Conservation (phyloP, 352 stramenopile species). For the Phytophthora hybrid region DNA sequence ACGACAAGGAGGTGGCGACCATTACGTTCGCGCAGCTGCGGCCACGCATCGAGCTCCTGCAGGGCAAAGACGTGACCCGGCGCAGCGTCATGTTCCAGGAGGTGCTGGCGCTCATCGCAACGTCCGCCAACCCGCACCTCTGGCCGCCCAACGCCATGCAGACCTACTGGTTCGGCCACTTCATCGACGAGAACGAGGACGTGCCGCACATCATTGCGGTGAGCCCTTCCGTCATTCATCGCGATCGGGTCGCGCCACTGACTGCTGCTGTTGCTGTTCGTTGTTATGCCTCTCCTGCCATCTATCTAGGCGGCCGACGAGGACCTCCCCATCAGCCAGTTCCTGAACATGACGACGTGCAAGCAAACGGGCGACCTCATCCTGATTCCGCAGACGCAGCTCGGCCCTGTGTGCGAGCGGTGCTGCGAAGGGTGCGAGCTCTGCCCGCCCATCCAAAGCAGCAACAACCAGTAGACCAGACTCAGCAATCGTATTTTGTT, state of each 20-base stretch:
- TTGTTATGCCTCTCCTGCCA: neutral
- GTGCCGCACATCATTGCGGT: slow-evolving; percentile 60
- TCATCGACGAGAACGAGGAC: slow-evolving; percentile 48
- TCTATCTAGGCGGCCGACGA: slow-evolving; percentile 47
- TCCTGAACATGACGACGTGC: slow-evolving; percentile 32
- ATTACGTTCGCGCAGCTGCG: slow-evolving; percentile 75
- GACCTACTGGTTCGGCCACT: slow-evolving; percentile 85
- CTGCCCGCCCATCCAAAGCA: slow-evolving; percentile 45
- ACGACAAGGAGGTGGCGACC: slow-evolving; percentile 60
- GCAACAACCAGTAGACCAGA: slow-evolving; percentile 23
- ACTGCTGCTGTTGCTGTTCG: neutral
- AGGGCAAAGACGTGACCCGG: slow-evolving; percentile 70
- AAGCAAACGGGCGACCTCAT: slow-evolving; percentile 71
- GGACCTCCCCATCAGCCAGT: slow-evolving; percentile 55
- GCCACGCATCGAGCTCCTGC: slow-evolving; percentile 70
- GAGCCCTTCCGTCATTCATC: neutral
- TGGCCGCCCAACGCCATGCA: slow-evolving; percentile 73
- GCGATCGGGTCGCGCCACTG: neutral
- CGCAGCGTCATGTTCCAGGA: slow-evolving; percentile 83
- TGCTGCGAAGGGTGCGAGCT: slow-evolving; percentile 68
- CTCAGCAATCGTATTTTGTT: neutral
- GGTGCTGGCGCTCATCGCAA: slow-evolving; percentile 67
- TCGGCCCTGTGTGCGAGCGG: slow-evolving; percentile 73
- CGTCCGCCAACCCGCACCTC: slow-evolving; percentile 65
- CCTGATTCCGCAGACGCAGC: slow-evolving; percentile 81